Evolutionary conservation across 1,284 basidiomycete genomes (phyloP).

Genomic region (Takashimella koratensis): DNA sequence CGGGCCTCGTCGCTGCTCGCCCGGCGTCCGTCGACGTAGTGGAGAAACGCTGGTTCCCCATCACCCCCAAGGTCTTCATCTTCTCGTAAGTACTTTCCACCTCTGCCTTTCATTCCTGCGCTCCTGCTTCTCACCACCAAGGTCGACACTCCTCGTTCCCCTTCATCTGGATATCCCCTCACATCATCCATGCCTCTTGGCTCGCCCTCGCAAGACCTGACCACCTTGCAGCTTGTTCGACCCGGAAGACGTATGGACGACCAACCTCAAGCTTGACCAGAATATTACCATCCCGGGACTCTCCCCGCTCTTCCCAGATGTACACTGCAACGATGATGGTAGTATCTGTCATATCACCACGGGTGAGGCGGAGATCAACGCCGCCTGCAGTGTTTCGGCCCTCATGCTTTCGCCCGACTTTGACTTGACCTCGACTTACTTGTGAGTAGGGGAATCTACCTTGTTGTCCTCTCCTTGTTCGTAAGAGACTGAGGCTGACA

Average conservation of each 20-base stretch:
- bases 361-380: slow-evolving; percentile 54
- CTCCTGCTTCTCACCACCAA: not conserved
- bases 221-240: slow-evolving; percentile 34
- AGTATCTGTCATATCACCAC: slow-evolving; percentile 50
- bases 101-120: not conserved
- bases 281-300: slow-evolving; percentile 52
- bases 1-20: not conserved
- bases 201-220: not conserved
- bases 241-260: slow-evolving; percentile 46
- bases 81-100: slow-evolving; percentile 20
- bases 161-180: not conserved
- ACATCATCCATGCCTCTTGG: not conserved
- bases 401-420: slow-evolving; percentile 45
- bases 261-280: slow-evolving; percentile 36
- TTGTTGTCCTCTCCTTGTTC: no score
- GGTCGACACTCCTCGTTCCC: not conserved
- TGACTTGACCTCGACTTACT: slow-evolving; percentile 54
- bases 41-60: slow-evolving; percentile 3
- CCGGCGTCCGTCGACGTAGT: not conserved
- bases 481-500: no score
- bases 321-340: slow-evolving; percentile 49
- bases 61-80: slow-evolving; percentile 36
- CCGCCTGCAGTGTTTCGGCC: slow-evolving; percentile 48
- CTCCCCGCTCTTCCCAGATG: slow-evolving; percentile 52
- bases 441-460: slow-evolving; percentile 37